A percentile compares a stretch with the other conserved stretches of the same genome.
Evolutionary conservation across 441 rosid species (phyloP).

Genomic region (Arabidopsis hybrid): DNA sequence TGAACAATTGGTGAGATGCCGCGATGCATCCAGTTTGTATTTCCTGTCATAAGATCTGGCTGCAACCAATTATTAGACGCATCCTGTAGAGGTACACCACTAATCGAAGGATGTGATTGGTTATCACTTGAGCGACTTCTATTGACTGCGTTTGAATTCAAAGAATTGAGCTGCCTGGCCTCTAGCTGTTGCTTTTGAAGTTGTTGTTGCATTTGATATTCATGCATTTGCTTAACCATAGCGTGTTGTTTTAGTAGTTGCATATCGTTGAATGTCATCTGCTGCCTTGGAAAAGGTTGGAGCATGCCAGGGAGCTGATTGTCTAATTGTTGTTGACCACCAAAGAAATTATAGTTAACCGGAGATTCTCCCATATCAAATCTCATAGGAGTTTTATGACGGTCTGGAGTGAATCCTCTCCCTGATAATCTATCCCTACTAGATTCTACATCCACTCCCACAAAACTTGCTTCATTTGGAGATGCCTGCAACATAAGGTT

Average conservation of each 20-base stretch:
- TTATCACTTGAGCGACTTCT: constrained; percentile 53
- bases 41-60: constrained; percentile 59
- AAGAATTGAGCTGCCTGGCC: constrained; percentile 56
- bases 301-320: constrained; percentile 65
- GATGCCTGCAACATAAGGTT: constrained; percentile 52
- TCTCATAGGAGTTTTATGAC: constrained; percentile 56
- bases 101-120: constrained; percentile 58
- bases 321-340: constrained; percentile 67
- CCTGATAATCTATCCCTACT: constrained; percentile 58
- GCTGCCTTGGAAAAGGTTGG: constrained; percentile 73
- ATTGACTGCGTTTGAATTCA: constrained; percentile 56
- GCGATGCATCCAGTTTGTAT: constrained; percentile 67
- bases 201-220: constrained; percentile 72
- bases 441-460: constrained; percentile 63
- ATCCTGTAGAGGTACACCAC: constrained; percentile 70
- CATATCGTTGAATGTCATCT: constrained; percentile 68
- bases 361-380: constrained; percentile 72
- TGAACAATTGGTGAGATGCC: constrained; percentile 57
- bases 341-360: constrained; percentile 69
- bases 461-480: constrained; percentile 63
- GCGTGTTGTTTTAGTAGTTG: constrained; percentile 74
- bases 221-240: constrained; percentile 73
- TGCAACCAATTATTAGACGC: constrained; percentile 65
- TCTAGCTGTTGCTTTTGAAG: constrained; percentile 64
- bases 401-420: constrained; percentile 63